Evolutionary conservation across 1,284 basidiomycete genomes (phyloP), one percentile per base, ranked within the genome.

Genomic region (Ustilago bromivora): DNA sequence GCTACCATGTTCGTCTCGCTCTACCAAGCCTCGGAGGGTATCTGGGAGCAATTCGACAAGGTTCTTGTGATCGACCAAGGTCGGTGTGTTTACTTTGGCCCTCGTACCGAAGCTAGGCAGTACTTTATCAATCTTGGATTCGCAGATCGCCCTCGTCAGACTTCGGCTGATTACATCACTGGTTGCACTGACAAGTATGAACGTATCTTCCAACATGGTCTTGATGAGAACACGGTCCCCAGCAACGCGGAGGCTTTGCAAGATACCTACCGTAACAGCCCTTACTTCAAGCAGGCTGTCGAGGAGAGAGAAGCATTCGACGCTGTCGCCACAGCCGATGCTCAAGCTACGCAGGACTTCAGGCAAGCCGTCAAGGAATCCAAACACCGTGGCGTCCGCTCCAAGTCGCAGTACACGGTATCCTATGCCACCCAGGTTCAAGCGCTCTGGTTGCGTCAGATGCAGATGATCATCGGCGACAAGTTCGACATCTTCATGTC

Each of bases 401-500:
- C 91, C 87, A 93, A 92, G 88, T 93, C 92, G 73, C 92, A 94
- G 3, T 96, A 95, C 87, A 95, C 93, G 4, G 90, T 95, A 34
- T 91, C 92, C 1, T 94, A 62, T 54, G 51, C 51, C 15, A 35
- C 57, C 6, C 82, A 83, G 62, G 75, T 83, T n/a, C 62, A 82
- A 40, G 92, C 92, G 1, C 88, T 96, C 68, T 89, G 90, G 34
- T 88, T 90, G 61, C 89, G 95, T 40, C 92, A 94, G 86, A 92
- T 94, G 87, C 90, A 91, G 79, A 90, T 92, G 86, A 89, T 90
- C 65, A 87, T 94, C 69, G 94, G 96, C 86, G 93, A 96, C 87
- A 89, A 89, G 66, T 94, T 96, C 86, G 92, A 93, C 82, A 88
- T 96, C 57, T 89, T 89, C 84, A 85, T 81, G 68, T 80, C 76